Evolutionary conservation across 805 yeast species (phyloP), one percentile per base, ranked within the genome.

Genomic region (Saccharomycopsis sp.): DNA sequence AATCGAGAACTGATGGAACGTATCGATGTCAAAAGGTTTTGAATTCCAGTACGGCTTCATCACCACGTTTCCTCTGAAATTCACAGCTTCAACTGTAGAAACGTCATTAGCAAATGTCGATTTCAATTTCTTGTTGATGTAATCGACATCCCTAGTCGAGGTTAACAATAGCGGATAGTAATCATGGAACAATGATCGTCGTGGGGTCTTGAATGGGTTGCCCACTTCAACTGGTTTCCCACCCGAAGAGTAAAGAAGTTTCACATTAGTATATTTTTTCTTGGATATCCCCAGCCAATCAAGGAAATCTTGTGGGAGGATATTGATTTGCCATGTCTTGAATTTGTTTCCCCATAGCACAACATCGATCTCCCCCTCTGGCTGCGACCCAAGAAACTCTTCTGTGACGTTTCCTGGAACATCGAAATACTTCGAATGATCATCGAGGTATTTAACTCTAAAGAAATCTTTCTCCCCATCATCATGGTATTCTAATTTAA

Each of bases 1-100:
- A 19, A 60, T 48, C 17, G 33, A 20, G 20, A 61, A 38, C 14
- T 32, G 27, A n/a, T 51, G 45, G 64, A 64, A 62, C 40, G 55
- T 59, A 40, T 62, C 65, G 36, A 60, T 66, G 22, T 52, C 57
- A 55, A 56, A 62, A 11, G 66, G 54, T 45, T 56, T 57, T 3
- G 60, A 56, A 14, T 48, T 51, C 20, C 28, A n/a, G 4, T 17
- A n/a, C 4, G 24, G 24, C 11, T 41, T 37, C 7, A 60, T 45
- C 5, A 59, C 55, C 23, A 62, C 28, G 43, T 62, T 62, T 34
- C 63, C 61, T 9, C 66, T 46, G 46, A 62, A 61, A 47, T 60
- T 59, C 20, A 53, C 44, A 11, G 50, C 42, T 24, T 20, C 23
- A 8, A 38, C 41, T 13, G 20, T 9, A 13, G 14, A 19, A n/a